Evolutionary conservation across 2,329 filamentous ascomycete species (phyloP).

Genomic region (Trichoderma afroharzianum): DNA sequence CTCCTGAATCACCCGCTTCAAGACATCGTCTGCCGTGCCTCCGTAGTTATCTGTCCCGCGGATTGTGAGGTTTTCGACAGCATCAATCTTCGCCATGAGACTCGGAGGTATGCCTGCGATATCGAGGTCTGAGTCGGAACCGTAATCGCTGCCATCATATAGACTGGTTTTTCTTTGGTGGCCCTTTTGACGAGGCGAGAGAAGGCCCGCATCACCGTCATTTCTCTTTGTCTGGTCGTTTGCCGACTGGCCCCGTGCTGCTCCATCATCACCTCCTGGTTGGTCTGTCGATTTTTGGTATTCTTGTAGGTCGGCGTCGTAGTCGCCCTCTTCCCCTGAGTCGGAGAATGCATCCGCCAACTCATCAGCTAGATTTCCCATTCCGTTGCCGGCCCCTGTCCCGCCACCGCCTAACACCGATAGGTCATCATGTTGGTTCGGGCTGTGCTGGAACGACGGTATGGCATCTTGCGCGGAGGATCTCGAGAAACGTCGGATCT

Average conservation of each 20-base stretch:
- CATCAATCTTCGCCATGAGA: conserved; percentile 66
- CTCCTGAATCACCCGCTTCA: conserved; percentile 65
- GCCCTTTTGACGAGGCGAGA: conserved; percentile 39
- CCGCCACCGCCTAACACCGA: conserved; percentile 43
- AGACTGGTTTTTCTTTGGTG: conserved; percentile 54
- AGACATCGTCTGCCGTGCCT: conserved; percentile 61
- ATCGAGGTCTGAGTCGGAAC: conserved; percentile 68
- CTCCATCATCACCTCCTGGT: neutral
- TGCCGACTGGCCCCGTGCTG: conserved; percentile 2
- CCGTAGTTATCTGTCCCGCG: conserved; percentile 64
- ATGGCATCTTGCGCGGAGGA: conserved; percentile 49
- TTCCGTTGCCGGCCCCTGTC: conserved; percentile 47
- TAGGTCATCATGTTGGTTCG: conserved; percentile 48
- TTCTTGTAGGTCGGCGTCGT: conserved; percentile 36
- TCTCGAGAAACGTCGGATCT: conserved; percentile 47
- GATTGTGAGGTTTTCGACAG: conserved; percentile 66
- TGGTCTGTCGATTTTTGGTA: neutral
- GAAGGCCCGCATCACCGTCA: conserved; percentile 43
- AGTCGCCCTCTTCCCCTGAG: conserved; percentile 58
- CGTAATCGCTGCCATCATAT: conserved; percentile 73
- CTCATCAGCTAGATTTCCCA: conserved; percentile 79
- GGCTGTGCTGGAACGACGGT: conserved; percentile 47
- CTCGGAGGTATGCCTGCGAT: conserved; percentile 63
- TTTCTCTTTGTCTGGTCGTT: conserved; percentile 34
- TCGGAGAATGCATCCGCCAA: conserved; percentile 69